phyloP scores from a whole-genome alignment of 2,329 filamentous ascomycete genomes.

The Emmonsiellopsis sp. region DNA sequence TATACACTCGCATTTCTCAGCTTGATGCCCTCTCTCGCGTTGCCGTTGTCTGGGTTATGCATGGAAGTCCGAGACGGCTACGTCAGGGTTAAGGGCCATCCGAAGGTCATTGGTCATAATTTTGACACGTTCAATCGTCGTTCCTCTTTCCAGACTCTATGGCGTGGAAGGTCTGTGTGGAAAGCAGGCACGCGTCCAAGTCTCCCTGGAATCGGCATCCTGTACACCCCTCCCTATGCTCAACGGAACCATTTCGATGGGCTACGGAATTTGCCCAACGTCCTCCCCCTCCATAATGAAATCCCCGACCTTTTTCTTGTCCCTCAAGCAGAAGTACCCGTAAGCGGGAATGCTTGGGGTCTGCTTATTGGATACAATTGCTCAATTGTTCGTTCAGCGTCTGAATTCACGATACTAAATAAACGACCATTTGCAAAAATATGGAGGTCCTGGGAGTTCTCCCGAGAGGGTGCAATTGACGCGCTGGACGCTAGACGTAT shows the following conservation, averaged over 20 bases:
- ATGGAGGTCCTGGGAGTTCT: no score
- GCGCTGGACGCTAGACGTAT: no score
- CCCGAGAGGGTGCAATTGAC: no score
- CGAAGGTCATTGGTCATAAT: not conserved
- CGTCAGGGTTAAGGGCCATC: not conserved
- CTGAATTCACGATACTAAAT: slow-evolving; percentile 8
- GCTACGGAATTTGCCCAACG: not conserved
- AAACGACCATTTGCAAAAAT: not conserved
- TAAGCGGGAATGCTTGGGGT: slow-evolving; percentile 7
- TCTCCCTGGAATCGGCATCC: slow-evolving; percentile 3
- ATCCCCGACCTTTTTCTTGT: slow-evolving; percentile 1
- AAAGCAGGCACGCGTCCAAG: not conserved
- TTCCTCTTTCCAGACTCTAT: no score
- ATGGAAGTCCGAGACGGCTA: slow-evolving; percentile 6
- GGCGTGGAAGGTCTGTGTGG: not conserved
- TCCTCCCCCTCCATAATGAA: not conserved
- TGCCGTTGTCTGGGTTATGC: slow-evolving; percentile 3
- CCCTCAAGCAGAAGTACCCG: slow-evolving; percentile 4
- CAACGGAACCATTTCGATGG: not conserved
- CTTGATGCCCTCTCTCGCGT: not conserved
- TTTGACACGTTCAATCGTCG: not conserved
- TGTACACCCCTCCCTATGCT: not conserved
- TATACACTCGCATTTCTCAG: not conserved
- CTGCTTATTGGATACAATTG: slow-evolving; percentile 8
- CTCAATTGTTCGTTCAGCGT: slow-evolving; percentile 4